Evolutionary conservation across 495 filamentous ascomycete species (phyloP), one percentile per base, ranked within the genome.

Genomic region (Hyaloscypha finlandica): DNA sequence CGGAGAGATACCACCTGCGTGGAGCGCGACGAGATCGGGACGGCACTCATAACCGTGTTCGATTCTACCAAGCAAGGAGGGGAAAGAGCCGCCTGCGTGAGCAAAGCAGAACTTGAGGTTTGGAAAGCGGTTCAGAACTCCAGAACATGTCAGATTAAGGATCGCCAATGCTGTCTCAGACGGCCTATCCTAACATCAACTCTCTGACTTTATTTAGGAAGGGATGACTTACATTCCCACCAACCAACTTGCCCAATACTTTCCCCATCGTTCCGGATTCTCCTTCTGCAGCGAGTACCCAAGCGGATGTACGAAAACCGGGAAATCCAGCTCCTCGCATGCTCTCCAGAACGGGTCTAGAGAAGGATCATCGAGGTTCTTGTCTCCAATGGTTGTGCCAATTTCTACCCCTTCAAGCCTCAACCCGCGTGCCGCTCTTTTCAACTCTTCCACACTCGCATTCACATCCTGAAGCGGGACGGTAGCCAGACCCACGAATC

Each of bases 341-440:
- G 39, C 32, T 32, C 45, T 51, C 60, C 60, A 63, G 48, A 63
- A 63, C n/a, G 60, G 60, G 30, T 63, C 60, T 6, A 63, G 42
- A 31, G 11, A 51, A 2, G 60, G 60, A 53, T 63, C 60, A 30
- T 63, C 60, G 8, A 63, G 48, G 29, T 53, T 63, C 60, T 31
- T 63, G 20, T 53, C 60, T 16, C 42, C 45, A 19, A 63, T 53
- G 0, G 60, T 63, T 31, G 60, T 63, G 0, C 60, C 60, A 6
- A 63, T 63, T 31, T 42, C 39, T 9, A 63, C 60, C 4, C 60
- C 60, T 20, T 63, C 39, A 2, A 63, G 22, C 5, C 60, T 22
- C 6, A 63, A 39, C 19, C 9, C 57, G 14, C 6, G 16, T 19
- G 39, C 39, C 19, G 60, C 20, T 53, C 60, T 51, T n/a, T n/a